These are phyloP conservation scores for Boechera divaricarpa DNA, from an alignment of 345 rosid species.

Conservation along the genomic window DNA sequence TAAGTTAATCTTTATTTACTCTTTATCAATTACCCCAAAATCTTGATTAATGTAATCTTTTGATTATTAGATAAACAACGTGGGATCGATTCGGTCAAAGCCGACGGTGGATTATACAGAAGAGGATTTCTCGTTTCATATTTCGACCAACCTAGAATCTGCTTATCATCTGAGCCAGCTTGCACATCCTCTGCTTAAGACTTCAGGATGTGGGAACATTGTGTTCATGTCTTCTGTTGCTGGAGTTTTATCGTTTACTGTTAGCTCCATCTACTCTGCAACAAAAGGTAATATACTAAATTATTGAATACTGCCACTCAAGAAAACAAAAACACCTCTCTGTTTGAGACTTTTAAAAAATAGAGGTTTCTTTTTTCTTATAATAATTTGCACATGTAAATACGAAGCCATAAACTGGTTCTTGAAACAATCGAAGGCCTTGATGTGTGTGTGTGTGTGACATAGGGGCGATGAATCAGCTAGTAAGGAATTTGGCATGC, in stretches of 20 bases:
- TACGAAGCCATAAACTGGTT: background rate
- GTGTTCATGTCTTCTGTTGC: conserved; percentile 61
- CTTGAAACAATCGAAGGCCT: background rate
- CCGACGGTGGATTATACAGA: conserved; percentile 53
- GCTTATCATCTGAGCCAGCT: conserved; percentile 63
- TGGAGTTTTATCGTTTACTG: conserved; percentile 40
- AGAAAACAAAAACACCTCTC: conserved; percentile 5
- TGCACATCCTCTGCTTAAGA: conserved; percentile 59
- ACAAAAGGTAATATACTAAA: conserved; percentile 47
- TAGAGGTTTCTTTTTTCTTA: background rate
- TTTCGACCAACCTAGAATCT: conserved; percentile 61
- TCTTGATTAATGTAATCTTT: background rate
- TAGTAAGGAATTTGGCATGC: conserved; percentile 73
- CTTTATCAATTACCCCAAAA: background rate
- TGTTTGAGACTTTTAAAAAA: background rate
- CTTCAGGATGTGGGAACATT: conserved; percentile 57
- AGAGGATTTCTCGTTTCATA: conserved; percentile 54
- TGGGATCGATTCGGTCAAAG: conserved; percentile 51
- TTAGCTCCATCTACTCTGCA: conserved; percentile 54
- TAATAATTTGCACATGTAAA: too few species aligned
- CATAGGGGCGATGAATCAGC: conserved; percentile 78
- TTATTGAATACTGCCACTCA: background rate
- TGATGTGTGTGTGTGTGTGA: background rate
- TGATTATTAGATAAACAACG: conserved; percentile 58
- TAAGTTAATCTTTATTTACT: conserved; percentile 34